Evolutionary conservation across 2,329 filamentous ascomycete genomes (phyloP), one percentile per base, ranked within the genome.

Genomic region (Aureobasidium melanogenum): DNA sequence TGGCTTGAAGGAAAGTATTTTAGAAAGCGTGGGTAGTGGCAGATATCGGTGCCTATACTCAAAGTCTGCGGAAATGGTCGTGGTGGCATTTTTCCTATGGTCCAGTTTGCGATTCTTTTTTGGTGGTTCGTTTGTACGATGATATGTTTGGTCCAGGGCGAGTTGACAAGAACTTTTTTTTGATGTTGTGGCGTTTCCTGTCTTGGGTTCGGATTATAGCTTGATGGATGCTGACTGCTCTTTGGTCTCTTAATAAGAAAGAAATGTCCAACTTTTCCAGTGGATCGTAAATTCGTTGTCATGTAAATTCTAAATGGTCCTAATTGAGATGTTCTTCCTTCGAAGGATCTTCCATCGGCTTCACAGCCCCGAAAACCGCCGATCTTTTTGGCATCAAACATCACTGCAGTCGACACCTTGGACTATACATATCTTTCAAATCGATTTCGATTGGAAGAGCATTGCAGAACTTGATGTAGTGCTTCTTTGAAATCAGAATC

Each of bases 21-120:
- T 63, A 78, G 75, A 63, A 96, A 84, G 60, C 91, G 85, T 0
- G 80, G 74, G 62, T 91, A 81, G 62, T 81, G 80, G 72, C 89
- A 91, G 61, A 96, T 87, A 71, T 96, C 91, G 51, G 84, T 93
- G 62, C 91, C 91, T 57, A 96, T 77, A 52, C 81, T 80, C 15
- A 93, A 70, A 0, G 84, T 78, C n/a, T 84, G 78, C 1, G 87
- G 86, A 67, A 92, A 90, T 0, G 77, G 75, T 43, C 75, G 73
- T 9, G 69, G 71, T 61, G 76, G 71, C 77, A 79, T 79, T 43
- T 17, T n/a, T n/a, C n/a, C n/a, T n/a, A n/a, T n/a, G n/a, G n/a
- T n/a, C n/a, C n/a, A n/a, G n/a, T n/a, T n/a, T n/a, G n/a, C n/a
- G n/a, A n/a, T n/a, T n/a, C n/a, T n/a, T n/a, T n/a, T n/a, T n/a